Evolutionary conservation across 768 basidiomycete species (phyloP), one percentile per base, ranked within the genome.

Genomic region (Xerocomus brunneocitrinus): DNA sequence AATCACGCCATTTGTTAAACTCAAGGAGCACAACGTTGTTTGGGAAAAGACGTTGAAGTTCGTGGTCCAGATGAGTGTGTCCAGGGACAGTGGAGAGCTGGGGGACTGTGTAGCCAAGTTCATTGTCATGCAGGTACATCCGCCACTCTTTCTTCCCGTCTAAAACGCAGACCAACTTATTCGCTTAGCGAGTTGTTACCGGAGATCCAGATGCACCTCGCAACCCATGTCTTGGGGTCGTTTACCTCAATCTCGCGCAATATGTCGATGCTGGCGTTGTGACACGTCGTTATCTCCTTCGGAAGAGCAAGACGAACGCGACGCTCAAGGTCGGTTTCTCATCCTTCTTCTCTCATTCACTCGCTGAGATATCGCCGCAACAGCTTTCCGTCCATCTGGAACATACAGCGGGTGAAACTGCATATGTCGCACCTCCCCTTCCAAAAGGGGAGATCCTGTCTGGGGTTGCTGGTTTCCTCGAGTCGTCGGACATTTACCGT

Each of bases 261-360:
- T 91, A 89, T 59, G 84, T 82, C 13, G 75, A 78, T 44, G 79
- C 71, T 1, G 79, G 80, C 8, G 64, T 67, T 28, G 76, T 89
- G 25, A 81, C 81, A 9, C 75, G 89, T 16, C 74, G 81, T 6
- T 87, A 89, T 67, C 74, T 89, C 7, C 70, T 90, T 5, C 74
- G 80, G 45, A 79, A 87, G 60, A 88, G 85, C 60, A 89, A 87
- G 69, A 88, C 83, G 36, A 91, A 91, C 58, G 87, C 89, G 1
- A 86, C 83, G 6, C 73, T 91, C 45, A 86, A 86, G 75, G 85
- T 87, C 41, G 42, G 43, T 44, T 36, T 48, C 16, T 8, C 3
- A 4, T n/a, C 6, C 31, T 41, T 25, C 32, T 19, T 7, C 45
- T 49, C 9, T 47, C 10, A 8, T 25, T 42, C 24, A 13, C 28